Evolutionary conservation across 192 early-diverging fungal species (phyloP).

Genomic region (Entophlyctis luteolus): DNA sequence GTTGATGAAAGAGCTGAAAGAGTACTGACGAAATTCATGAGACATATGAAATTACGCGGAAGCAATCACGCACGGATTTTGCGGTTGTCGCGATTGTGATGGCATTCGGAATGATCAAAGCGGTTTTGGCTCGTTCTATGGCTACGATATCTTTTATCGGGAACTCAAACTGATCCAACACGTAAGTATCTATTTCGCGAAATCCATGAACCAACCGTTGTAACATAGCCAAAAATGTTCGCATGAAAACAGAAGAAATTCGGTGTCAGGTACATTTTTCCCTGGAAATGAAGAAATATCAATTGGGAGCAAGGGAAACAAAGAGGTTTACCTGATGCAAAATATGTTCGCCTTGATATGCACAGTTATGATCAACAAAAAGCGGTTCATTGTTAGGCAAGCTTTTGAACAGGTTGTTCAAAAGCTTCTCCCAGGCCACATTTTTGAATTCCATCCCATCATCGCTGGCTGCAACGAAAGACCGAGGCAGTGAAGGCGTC

Average conservation of each 20-base stretch:
- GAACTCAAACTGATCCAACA: conserved; percentile 17
- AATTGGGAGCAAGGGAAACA: neutral
- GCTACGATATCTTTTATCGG: conserved; percentile 23
- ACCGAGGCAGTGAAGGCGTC: neutral
- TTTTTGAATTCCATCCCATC: neutral
- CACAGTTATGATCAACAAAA: conserved; percentile 19
- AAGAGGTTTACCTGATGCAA: conserved; percentile 8
- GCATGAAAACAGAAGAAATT: conserved; percentile 27
- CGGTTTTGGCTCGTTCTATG: conserved; percentile 25
- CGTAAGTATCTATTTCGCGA: neutral
- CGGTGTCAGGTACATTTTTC: conserved; percentile 24
- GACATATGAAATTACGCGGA: neutral
- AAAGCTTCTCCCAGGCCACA: conserved; percentile 13
- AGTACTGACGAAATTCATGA: conserved; percentile 15
- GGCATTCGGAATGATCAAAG: conserved; percentile 24
- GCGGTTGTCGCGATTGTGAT: conserved; percentile 3
- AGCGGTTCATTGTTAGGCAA: conserved; percentile 15
- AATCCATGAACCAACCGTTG: neutral
- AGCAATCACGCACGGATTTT: conserved; percentile 9
- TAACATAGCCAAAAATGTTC: conserved; percentile 25
- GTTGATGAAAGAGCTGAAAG: conserved; percentile 29
- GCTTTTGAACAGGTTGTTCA: conserved; percentile 22
- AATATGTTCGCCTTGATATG: conserved; percentile 18
- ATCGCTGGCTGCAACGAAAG: neutral
- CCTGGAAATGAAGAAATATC: neutral